Conservation (phyloP, 179 eudicot genomes). For the Silene noctiflora region DNA sequence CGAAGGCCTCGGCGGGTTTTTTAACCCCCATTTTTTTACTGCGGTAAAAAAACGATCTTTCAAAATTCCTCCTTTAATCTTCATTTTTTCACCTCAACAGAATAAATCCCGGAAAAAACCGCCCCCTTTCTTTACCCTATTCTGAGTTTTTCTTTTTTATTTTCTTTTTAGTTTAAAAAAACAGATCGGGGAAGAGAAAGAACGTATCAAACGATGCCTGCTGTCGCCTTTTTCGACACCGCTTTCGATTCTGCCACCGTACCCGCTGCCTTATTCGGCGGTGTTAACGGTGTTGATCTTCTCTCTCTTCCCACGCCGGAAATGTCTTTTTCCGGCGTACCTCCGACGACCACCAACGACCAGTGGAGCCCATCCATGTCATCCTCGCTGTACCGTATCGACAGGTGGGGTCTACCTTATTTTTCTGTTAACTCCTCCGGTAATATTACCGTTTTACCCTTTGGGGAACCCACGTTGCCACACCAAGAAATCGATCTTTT, state of each 20-base stretch:
- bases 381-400: constrained; percentile 52
- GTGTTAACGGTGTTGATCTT: constrained; percentile 3
- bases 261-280: constrained; percentile 10
- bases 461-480: constrained; percentile 50
- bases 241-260: constrained; percentile 28
- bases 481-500: constrained; percentile 82
- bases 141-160: neutral
- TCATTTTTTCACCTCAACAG: constrained; percentile 24
- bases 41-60: neutral
- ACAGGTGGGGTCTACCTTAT: constrained; percentile 84
- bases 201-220: constrained; percentile 45
- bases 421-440: constrained; percentile 59
- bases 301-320: constrained; percentile 57
- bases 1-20: constrained; percentile 99
- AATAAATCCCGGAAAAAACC: constrained; percentile 21
- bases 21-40: constrained; percentile 66
- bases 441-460: constrained; percentile 51
- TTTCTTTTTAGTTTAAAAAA: constrained; percentile 12
- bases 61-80: constrained; percentile 25
- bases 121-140: constrained; percentile 3
- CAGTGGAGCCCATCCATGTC: constrained; percentile 63
- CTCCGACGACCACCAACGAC: constrained; percentile 28
- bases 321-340: constrained; percentile 34
- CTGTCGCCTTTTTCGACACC: constrained; percentile 43
- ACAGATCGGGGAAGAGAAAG: constrained; percentile 50